phyloP scores from a whole-genome alignment of 176 grass and related monocot species.

The Hsuehochloa calcarea region DNA sequence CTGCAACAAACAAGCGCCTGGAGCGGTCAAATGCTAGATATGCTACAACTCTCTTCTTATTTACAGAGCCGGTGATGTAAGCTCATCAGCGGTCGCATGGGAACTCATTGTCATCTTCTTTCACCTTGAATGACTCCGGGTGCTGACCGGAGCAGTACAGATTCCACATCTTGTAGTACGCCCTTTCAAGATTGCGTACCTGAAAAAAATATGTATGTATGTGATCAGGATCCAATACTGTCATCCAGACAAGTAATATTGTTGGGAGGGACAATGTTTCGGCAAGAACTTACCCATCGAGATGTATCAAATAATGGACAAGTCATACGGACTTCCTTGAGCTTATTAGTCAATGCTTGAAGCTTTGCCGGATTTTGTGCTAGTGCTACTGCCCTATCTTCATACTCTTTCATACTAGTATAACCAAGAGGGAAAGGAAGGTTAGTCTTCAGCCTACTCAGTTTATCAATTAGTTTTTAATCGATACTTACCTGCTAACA shows the following conservation, averaged over 20 bases:
- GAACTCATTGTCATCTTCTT: constrained; percentile 61
- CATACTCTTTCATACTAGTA: constrained; percentile 75
- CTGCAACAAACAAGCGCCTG: constrained; percentile 26
- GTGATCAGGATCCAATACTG: background rate
- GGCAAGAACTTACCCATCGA: constrained; percentile 62
- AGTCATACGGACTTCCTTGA: constrained; percentile 67
- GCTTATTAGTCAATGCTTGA: constrained; percentile 55
- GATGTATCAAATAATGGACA: constrained; percentile 80
- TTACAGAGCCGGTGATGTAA: constrained; percentile 51
- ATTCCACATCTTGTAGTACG: constrained; percentile 93
- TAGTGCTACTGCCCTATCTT: constrained; percentile 69
- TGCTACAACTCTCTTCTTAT: constrained; percentile 53
- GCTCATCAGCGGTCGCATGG: constrained; percentile 46
- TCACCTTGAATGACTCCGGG: constrained; percentile 72
- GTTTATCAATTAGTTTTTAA: background rate
- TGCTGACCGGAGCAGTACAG: constrained; percentile 51
- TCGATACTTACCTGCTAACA: constrained; percentile 54
- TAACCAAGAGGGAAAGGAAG: constrained; percentile 16
- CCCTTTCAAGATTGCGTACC: constrained; percentile 78
- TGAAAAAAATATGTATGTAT: constrained; percentile 22
- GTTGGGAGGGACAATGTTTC: background rate
- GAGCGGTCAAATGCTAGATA: constrained; percentile 24
- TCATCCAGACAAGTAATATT: background rate
- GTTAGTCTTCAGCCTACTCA: background rate
- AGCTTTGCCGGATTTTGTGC: constrained; percentile 66